Evolutionary conservation across 495 filamentous ascomycete species (phyloP).

Genomic region (Platismatia glauca): DNA sequence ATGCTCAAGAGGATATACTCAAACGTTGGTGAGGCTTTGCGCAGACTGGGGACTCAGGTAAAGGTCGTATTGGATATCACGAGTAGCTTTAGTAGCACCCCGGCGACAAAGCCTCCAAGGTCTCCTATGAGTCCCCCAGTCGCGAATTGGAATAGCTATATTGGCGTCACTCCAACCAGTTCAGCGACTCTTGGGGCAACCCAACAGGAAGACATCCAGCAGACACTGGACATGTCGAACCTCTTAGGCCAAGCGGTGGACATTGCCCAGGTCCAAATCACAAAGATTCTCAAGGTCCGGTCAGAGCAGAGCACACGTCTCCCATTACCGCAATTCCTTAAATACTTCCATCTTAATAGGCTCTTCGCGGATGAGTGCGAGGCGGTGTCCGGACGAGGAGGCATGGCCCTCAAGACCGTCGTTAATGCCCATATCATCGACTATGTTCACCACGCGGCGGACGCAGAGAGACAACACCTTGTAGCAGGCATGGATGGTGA

Average conservation of each 20-base stretch:
- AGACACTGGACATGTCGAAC: conserved; percentile 83
- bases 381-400: conserved; percentile 82
- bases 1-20: conserved; percentile 77
- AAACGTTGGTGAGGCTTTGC: conserved; percentile 74
- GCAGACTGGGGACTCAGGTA: conserved; percentile 78
- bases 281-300: conserved; percentile 85
- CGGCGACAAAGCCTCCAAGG: conserved; percentile 28
- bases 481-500: conserved; percentile 83
- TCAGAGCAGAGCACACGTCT: conserved; percentile 70
- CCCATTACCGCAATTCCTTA: conserved; percentile 68
- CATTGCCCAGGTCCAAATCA: conserved; percentile 83
- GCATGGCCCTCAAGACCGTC: conserved; percentile 72
- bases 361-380: conserved; percentile 97
- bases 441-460: conserved; percentile 68
- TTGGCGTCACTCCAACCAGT: conserved; percentile 26
- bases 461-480: conserved; percentile 66
- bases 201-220: conserved; percentile 69
- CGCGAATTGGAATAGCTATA: conserved; percentile 27
- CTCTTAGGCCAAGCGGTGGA: conserved; percentile 92
- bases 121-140: conserved; percentile 44
- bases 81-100: conserved; percentile 51
- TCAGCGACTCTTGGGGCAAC: conserved; percentile 27
- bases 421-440: conserved; percentile 89
- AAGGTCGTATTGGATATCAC: conserved; percentile 95
- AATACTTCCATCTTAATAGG: conserved; percentile 88